These are phyloP conservation scores for Colletotrichum limetticola DNA, from an alignment of 2,329 filamentous ascomycete species.

Conservation along the genomic window DNA sequence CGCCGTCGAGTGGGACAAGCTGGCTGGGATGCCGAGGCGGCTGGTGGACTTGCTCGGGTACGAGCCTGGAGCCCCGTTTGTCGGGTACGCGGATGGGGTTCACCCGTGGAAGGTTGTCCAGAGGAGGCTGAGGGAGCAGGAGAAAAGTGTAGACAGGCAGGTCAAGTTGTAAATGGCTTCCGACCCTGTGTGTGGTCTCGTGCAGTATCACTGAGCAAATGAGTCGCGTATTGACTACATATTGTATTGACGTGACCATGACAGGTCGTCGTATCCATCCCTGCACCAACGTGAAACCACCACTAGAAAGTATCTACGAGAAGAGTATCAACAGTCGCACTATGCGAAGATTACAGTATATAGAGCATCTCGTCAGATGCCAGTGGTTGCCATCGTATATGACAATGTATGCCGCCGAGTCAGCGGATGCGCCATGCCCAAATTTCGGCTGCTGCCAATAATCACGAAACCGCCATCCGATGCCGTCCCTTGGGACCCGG, in stretches of 20 bases:
- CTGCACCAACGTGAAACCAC: not conserved
- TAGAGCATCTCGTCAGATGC: conserved; percentile 15
- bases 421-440: not conserved
- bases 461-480: conserved; percentile 5
- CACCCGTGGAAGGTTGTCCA: conserved; percentile 37
- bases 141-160: not conserved
- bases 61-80: conserved; percentile 38
- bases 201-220: not conserved
- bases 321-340: conserved; percentile 23
- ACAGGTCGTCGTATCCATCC: not conserved
- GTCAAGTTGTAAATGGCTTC: not conserved
- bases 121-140: conserved; percentile 29
- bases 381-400: not conserved
- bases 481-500: not conserved
- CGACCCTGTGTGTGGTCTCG: not conserved
- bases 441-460: not conserved
- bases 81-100: conserved; percentile 38
- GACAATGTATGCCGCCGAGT: not conserved
- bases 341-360: conserved; percentile 15
- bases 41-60: conserved; percentile 41
- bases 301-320: conserved; percentile 8
- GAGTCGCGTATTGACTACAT: not conserved
- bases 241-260: not conserved
- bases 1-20: conserved; percentile 43
- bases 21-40: conserved; percentile 37